Evolutionary conservation across 1,139 yeast genomes (phyloP).

Genomic region (Pichiaceae sp.): DNA sequence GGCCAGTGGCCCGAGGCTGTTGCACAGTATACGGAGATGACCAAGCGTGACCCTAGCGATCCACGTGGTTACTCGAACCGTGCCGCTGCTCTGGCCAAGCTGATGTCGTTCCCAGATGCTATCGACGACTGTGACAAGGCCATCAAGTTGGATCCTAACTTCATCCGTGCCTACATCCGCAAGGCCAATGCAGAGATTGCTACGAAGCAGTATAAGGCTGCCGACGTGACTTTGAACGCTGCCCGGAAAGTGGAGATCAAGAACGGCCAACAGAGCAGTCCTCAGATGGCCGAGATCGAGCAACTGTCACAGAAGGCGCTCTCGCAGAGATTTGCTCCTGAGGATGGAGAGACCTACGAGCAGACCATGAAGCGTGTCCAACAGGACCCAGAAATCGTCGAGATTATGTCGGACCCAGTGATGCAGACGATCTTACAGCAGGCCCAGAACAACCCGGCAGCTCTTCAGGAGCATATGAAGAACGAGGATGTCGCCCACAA

Average conservation of each 20-base stretch:
- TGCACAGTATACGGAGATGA: constrained; percentile 88
- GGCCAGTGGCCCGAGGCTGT: constrained; percentile 98
- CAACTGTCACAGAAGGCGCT: constrained; percentile 73
- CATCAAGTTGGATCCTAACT: constrained; percentile 76
- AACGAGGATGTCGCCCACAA: constrained; percentile 89
- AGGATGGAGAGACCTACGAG: constrained; percentile 90
- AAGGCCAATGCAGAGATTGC: constrained; percentile 94
- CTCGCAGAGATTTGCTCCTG: constrained; percentile 65
- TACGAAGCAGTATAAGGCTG: constrained; percentile 77
- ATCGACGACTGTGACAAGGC: constrained; percentile 88
- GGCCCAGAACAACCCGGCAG: constrained; percentile 94
- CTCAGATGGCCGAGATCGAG: constrained; percentile 61
- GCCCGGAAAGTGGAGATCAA: constrained; percentile 72
- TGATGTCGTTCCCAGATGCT: constrained; percentile 96
- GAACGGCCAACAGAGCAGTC: constrained; percentile 23
- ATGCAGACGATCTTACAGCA: constrained; percentile 94
- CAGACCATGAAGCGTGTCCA: constrained; percentile 87
- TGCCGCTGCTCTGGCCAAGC: constrained; percentile 92
- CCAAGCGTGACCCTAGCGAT: constrained; percentile 92
- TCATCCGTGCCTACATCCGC: constrained; percentile 92
- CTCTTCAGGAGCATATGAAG: constrained; percentile 94
- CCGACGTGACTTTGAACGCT: constrained; percentile 69
- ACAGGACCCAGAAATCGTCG: constrained; percentile 89
- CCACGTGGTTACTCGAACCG: constrained; percentile 97
- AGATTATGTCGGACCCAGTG: constrained; percentile 89